Conservation (phyloP, 2,329 filamentous ascomycete genomes). For the Xylariaceae sp. region DNA sequence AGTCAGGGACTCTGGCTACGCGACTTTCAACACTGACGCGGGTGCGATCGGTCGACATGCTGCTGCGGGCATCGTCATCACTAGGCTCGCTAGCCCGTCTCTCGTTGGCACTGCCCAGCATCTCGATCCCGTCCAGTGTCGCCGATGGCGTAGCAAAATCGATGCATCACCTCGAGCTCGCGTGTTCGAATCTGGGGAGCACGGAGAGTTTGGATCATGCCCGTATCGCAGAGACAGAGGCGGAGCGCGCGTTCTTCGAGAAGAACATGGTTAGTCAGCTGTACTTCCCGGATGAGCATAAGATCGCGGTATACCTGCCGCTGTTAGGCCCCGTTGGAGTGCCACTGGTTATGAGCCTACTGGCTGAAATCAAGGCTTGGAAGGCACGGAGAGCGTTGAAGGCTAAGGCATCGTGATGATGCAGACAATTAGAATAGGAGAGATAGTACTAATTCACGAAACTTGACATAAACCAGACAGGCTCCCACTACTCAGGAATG, state of each 20-base stretch:
- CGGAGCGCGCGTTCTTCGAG: slow-evolving; percentile 94
- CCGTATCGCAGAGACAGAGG: slow-evolving; percentile 79
- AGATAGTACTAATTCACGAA: no score
- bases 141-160: slow-evolving; percentile 80
- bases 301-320: slow-evolving; percentile 92
- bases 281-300: slow-evolving; percentile 98
- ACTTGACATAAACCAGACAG: no score
- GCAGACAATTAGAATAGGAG: no score
- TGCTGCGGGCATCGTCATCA: slow-evolving; percentile 87
- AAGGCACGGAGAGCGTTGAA: slow-evolving; percentile 36
- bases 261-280: slow-evolving; percentile 98
- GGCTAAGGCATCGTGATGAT: no score
- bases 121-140: slow-evolving; percentile 84
- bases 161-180: slow-evolving; percentile 69
- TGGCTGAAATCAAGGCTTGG: slow-evolving; percentile 75
- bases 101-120: slow-evolving; percentile 77
- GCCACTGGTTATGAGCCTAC: slow-evolving; percentile 74
- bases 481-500: no score
- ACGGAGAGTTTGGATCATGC: slow-evolving; percentile 72
- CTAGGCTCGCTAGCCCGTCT: slow-evolving; percentile 89
- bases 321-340: slow-evolving; percentile 87
- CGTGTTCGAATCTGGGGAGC: slow-evolving; percentile 67
- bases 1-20: slow-evolving; percentile 77
- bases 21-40: slow-evolving; percentile 80
- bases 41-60: slow-evolving; percentile 78